Evolutionary conservation across 495 filamentous ascomycete genomes (phyloP).

Genomic region (Aspergillus incahuasiensis): DNA sequence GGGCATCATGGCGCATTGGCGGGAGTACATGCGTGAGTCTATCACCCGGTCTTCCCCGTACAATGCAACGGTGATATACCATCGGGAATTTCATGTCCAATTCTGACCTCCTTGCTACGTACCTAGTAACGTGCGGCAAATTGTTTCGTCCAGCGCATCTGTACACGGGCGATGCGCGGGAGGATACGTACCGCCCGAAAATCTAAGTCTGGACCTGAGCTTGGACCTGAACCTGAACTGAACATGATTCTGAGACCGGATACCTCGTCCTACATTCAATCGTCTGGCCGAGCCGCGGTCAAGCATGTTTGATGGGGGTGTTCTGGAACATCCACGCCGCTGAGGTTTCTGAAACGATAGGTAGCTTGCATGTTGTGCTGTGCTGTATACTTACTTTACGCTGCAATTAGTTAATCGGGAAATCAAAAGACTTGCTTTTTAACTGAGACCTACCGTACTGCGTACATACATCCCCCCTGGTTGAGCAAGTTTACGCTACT

Average conservation of each 20-base stretch:
- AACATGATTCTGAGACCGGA: background rate
- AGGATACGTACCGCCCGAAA: background rate
- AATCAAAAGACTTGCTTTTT: background rate
- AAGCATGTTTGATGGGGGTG: background rate
- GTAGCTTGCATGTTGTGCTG: background rate
- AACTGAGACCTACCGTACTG: background rate
- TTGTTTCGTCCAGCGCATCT: slow-evolving; percentile 31
- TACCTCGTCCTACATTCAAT: background rate
- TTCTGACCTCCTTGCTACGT: slow-evolving; percentile 7
- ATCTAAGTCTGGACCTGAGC: slow-evolving; percentile 9
- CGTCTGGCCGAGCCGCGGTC: background rate
- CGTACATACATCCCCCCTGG: background rate
- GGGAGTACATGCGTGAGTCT: slow-evolving; percentile 36
- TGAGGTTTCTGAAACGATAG: background rate
- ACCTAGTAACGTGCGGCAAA: slow-evolving; percentile 29
- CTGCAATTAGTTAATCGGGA: background rate
- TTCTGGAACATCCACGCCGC: background rate
- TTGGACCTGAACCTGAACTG: background rate
- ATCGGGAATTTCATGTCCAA: background rate
- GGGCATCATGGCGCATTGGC: slow-evolving; percentile 43
- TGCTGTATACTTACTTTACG: background rate
- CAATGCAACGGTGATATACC: slow-evolving; percentile 8
- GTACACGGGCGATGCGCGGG: slow-evolving; percentile 20
- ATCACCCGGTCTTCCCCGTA: background rate
- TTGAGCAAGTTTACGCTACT: no score